Base-by-base conservation (phyloP, 2,329 filamentous ascomycete species). In the Fusarium oxysporum region DNA sequence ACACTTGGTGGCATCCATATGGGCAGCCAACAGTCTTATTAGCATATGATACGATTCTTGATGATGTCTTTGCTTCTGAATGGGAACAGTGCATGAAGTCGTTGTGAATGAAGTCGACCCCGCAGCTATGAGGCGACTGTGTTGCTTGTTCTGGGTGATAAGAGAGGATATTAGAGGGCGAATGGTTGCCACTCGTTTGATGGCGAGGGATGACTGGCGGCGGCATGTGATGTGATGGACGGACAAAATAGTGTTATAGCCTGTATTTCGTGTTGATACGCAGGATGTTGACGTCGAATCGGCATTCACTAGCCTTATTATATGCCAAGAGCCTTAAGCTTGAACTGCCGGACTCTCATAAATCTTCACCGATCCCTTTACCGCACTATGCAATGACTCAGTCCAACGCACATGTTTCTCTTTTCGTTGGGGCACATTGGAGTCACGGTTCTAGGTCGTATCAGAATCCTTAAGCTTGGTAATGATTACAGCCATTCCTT, bases 271-370 rank as follows among this genome's bases (percentile, higher is more conserved):
- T n/a, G 5, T 7, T 16, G 0, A 38, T 17, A 5, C 50, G 19
- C 10, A 3, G 7, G 33, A 17, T 7, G 2, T 28, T 17, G 13
- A 9, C 33, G 4, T 5, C 14, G 4, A n/a, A 5, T n/a, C 25
- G 13, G 19, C 10, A 17, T 21, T 7, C 19, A 3, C 0, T n/a
- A 7, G 13, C 5, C n/a, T 35, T 25, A 4, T 1, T 16, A 1
- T 11, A 4, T 12, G 47, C 2, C 9, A 25, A n/a, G 19, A 38
- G 19, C 2, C 23, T n/a, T 3, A 1, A 5, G 4, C 33, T n/a
- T 28, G 5, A 12, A 9, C 10, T n/a, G 19, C 19, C 14, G 9
- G 25, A 17, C 6, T 28, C 7, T 12, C 2, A 51, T 35, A 7
- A 6, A n/a, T 17, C 3, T 9, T 28, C 14, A 16, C 19, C 10